Percentiles rank a stretch among this genome's conserved stretches.
Conservation (phyloP, 768 basidiomycete species). For the Podaxis sp. region DNA sequence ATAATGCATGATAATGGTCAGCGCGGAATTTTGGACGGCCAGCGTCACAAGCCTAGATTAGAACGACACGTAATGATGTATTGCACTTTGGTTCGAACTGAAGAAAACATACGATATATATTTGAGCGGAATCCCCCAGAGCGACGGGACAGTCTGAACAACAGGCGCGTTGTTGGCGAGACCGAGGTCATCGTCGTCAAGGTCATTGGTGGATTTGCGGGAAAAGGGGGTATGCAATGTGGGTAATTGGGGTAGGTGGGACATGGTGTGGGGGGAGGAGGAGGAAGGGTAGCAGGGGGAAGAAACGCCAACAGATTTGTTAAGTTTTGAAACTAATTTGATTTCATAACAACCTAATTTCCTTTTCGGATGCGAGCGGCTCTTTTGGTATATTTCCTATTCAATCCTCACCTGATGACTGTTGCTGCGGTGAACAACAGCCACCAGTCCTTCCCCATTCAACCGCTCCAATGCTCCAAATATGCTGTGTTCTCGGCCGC, state of each 20-base stretch:
- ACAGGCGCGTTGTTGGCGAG: slow-evolving; percentile 1
- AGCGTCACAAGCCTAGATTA: slow-evolving; percentile 67
- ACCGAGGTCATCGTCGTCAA: neutral
- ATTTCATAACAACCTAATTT: slow-evolving; percentile 1
- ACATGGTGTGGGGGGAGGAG: slow-evolving; percentile 4
- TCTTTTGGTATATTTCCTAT: neutral
- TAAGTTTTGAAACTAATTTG: neutral
- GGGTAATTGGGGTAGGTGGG: slow-evolving; percentile 5
- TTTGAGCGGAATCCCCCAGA: slow-evolving; percentile 75
- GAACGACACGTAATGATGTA: slow-evolving; percentile 2
- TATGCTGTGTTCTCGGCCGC: neutral
- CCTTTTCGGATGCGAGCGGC: neutral
- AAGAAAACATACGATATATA: slow-evolving; percentile 62
- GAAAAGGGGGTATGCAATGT: neutral
- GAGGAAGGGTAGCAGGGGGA: neutral
- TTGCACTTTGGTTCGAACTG: neutral
- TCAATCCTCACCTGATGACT: neutral
- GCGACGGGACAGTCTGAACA: slow-evolving; percentile 33
- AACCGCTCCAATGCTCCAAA: neutral
- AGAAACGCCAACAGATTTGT: neutral
- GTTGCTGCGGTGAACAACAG: slow-evolving; percentile 10
- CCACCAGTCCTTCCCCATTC: neutral
- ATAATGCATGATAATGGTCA: slow-evolving; percentile 96
- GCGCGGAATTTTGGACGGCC: slow-evolving; percentile 85
- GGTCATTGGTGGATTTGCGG: neutral